These are phyloP conservation scores for Pichia sp. DNA, from an alignment of 1,139 yeast species.

Conservation along the genomic window DNA sequence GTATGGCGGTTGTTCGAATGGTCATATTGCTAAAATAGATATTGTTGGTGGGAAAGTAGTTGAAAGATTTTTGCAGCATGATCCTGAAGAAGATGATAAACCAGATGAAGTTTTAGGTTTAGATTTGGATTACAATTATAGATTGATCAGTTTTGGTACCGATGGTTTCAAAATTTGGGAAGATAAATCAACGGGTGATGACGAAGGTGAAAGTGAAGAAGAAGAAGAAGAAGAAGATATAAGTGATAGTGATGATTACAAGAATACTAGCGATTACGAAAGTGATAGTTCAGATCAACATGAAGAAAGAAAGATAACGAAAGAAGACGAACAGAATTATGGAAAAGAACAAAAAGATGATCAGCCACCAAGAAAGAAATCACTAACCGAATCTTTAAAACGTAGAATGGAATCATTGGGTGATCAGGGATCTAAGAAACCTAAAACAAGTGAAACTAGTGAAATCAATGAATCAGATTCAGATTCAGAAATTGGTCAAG, in stretches of 20 bases:
- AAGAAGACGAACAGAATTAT: conserved; percentile 13
- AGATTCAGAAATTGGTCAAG: conserved; percentile 13
- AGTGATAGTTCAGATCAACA: not conserved
- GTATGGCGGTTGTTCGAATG: conserved; percentile 86
- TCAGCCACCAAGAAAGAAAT: conserved; percentile 1
- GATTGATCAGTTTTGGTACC: conserved; percentile 80
- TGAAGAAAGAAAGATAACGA: conserved; percentile 2
- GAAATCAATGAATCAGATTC: conserved; percentile 11
- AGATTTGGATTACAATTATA: conserved; percentile 75
- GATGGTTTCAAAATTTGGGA: conserved; percentile 73
- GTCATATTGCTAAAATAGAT: conserved; percentile 65
- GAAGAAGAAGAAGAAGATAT: conserved; percentile 10
- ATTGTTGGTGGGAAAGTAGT: conserved; percentile 57
- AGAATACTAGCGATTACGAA: conserved; percentile 10
- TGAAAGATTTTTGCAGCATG: conserved; percentile 63
- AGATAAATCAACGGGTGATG: conserved; percentile 26
- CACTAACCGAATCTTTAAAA: conserved; percentile 4
- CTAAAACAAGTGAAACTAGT: not conserved
- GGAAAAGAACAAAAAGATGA: conserved; percentile 16
- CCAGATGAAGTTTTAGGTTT: conserved; percentile 53
- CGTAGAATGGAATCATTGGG: conserved; percentile 13
- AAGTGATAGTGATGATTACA: conserved; percentile 20
- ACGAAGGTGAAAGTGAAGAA: conserved; percentile 23
- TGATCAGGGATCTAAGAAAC: conserved; percentile 1
- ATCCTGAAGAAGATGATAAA: conserved; percentile 27